A percentile compares a stretch with the other conserved stretches of the same genome.
Conservation (phyloP, 1,284 basidiomycete species). For the Pseudozyma tsukubaensis region DNA sequence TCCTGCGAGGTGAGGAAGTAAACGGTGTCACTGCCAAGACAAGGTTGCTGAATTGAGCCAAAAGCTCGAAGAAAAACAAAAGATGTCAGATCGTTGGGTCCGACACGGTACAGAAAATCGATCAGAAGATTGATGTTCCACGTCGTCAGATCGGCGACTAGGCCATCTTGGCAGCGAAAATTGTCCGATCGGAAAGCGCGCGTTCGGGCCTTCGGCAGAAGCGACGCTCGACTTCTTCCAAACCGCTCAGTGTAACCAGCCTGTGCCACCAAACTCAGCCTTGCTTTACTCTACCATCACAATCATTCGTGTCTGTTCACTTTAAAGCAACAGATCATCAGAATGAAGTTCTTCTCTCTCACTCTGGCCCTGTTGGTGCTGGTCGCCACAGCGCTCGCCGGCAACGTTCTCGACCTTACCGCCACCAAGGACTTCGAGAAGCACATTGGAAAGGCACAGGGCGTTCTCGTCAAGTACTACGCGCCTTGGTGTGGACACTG, state of each 20-base stretch:
- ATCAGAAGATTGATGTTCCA: neutral
- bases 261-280: neutral
- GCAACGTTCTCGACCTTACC: slow-evolving; percentile 65
- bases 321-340: neutral
- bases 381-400: slow-evolving; percentile 37
- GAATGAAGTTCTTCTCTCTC: slow-evolving; percentile 37
- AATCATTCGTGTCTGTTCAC: neutral
- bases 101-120: neutral
- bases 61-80: too few species aligned
- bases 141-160: slow-evolving; percentile 33
- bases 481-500: slow-evolving; percentile 69
- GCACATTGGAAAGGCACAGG: slow-evolving; percentile 54
- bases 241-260: neutral
- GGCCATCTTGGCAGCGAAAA: slow-evolving; percentile 3
- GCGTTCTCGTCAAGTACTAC: slow-evolving; percentile 64
- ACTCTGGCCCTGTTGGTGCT: slow-evolving; percentile 33
- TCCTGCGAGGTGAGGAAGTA: neutral
- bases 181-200: slow-evolving; percentile 17
- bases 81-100: neutral
- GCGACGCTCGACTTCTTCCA: slow-evolving; percentile 8
- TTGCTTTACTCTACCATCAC: slow-evolving; percentile 3
- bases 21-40: neutral
- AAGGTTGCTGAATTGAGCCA: too few species aligned
- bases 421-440: slow-evolving; percentile 58
- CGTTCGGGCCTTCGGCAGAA: neutral